Percentiles rank a stretch among this genome's conserved stretches.
phyloP scores from a whole-genome alignment of 495 filamentous ascomycete species.

The Xylaria longipes region DNA sequence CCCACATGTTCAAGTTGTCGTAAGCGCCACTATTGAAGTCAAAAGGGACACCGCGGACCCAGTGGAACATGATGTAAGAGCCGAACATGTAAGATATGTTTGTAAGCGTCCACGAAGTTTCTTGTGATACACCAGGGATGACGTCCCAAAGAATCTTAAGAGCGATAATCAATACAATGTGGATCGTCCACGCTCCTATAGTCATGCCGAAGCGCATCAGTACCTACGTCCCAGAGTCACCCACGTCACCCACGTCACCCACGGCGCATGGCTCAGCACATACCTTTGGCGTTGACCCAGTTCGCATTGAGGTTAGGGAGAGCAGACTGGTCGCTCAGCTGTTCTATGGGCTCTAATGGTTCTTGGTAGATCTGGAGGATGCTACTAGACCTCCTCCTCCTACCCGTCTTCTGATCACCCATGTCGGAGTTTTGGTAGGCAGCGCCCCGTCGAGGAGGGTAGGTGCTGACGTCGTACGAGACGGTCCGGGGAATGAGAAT shows the following conservation, averaged over 20 bases:
- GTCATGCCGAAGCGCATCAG: background rate
- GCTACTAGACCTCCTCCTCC: conserved; percentile 89
- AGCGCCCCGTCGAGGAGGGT: conserved; percentile 60
- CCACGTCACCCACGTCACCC: background rate
- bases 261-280: conserved; percentile 33
- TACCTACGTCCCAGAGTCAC: background rate
- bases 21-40: conserved; percentile 99
- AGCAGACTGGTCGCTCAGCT: conserved; percentile 92
- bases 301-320: conserved; percentile 95
- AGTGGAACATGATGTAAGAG: conserved; percentile 99
- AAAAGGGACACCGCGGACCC: conserved; percentile 95
- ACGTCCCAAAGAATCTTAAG: conserved; percentile 97
- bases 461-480: conserved; percentile 78
- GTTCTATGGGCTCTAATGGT: conserved; percentile 90
- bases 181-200: conserved; percentile 94
- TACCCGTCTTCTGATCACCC: conserved; percentile 61
- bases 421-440: conserved; percentile 47
- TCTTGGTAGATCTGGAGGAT: conserved; percentile 88
- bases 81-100: conserved; percentile 99
- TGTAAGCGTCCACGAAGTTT: conserved; percentile 97
- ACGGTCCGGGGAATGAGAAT: conserved; percentile 79
- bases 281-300: conserved; percentile 99
- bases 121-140: conserved; percentile 91
- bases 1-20: conserved; percentile 99
- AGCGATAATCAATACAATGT: conserved; percentile 84